A percentile compares a stretch with the other conserved stretches of the same genome.
phyloP scores from a whole-genome alignment of 306 rosid genomes.

The Quillaja saponaria region DNA sequence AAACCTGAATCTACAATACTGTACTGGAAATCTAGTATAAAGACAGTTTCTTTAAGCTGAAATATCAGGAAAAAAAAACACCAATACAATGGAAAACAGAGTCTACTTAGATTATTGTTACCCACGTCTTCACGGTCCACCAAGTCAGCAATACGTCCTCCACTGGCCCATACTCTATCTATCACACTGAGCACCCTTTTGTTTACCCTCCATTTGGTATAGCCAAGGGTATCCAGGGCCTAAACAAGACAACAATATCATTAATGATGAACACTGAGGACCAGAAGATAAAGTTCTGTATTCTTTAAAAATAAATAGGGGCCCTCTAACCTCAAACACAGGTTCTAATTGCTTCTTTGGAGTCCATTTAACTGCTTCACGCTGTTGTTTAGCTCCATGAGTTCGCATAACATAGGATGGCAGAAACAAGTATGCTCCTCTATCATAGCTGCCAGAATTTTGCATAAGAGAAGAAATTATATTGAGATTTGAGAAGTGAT shows the following conservation, averaged over 20 bases:
- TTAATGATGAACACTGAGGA: constrained; percentile 31
- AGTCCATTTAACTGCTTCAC: constrained; percentile 77
- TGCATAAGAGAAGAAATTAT: neutral
- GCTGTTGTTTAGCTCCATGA: constrained; percentile 94
- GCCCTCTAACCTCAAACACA: constrained; percentile 67
- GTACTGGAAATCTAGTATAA: neutral
- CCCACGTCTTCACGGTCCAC: constrained; percentile 80
- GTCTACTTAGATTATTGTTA: constrained; percentile 15
- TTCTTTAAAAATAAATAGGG: constrained; percentile 11
- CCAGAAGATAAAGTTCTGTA: constrained; percentile 4
- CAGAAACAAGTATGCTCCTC: constrained; percentile 85
- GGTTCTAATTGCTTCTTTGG: constrained; percentile 61
- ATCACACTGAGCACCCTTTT: constrained; percentile 72
- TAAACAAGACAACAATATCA: constrained; percentile 37
- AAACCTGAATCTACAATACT: neutral
- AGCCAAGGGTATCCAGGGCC: constrained; percentile 92
- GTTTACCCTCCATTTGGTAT: constrained; percentile 87
- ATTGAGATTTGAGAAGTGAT: neutral
- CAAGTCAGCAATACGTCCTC: constrained; percentile 80
- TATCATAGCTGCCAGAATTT: constrained; percentile 66
- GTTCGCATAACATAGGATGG: constrained; percentile 92
- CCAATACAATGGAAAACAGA: constrained; percentile 22
- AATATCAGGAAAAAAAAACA: constrained; percentile 12
- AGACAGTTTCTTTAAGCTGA: constrained; percentile 14
- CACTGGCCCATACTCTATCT: constrained; percentile 91